Evolutionary conservation across 2,329 filamentous ascomycete genomes (phyloP).

Genomic region (Periconia digitata): DNA sequence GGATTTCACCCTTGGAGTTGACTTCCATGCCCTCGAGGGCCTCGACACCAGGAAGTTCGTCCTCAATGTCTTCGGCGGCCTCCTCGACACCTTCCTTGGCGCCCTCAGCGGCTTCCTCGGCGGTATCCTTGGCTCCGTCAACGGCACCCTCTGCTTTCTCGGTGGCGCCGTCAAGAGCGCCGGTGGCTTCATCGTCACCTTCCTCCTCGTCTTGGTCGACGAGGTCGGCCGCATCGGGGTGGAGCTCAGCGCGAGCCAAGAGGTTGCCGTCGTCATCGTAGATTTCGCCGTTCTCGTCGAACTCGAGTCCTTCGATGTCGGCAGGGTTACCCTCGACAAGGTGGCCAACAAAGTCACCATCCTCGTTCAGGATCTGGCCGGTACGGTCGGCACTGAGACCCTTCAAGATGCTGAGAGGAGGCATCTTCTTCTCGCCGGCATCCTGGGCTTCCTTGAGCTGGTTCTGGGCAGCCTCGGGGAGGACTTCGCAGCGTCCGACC

Average conservation of each 20-base stretch:
- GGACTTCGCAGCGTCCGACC: slow-evolving; percentile 55
- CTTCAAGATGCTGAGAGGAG: slow-evolving; percentile 50
- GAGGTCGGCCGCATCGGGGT: slow-evolving; percentile 48
- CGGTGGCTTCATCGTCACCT: slow-evolving; percentile 24
- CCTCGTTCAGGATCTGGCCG: slow-evolving; percentile 53
- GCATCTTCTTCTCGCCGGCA: slow-evolving; percentile 39
- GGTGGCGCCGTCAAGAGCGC: slow-evolving; percentile 33
- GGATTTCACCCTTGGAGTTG: slow-evolving; percentile 53
- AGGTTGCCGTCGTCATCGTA: slow-evolving; percentile 58
- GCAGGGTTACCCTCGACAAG: slow-evolving; percentile 52
- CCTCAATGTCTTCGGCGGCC: slow-evolving; percentile 46
- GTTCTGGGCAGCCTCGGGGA: slow-evolving; percentile 48
- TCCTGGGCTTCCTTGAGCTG: slow-evolving; percentile 44
- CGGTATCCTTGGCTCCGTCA: slow-evolving; percentile 35
- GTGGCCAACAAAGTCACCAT: slow-evolving; percentile 53
- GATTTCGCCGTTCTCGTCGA: slow-evolving; percentile 58
- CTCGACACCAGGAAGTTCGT: slow-evolving; percentile 54
- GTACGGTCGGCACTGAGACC: slow-evolving; percentile 50
- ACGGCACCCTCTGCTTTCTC: slow-evolving; percentile 24
- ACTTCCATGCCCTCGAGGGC: slow-evolving; percentile 54
- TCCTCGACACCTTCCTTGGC: slow-evolving; percentile 32
- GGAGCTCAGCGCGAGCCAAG: slow-evolving; percentile 54
- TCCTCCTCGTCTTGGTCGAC: slow-evolving; percentile 38
- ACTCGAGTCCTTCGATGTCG: slow-evolving; percentile 51
- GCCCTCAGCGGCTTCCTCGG: slow-evolving; percentile 27